These are phyloP conservation scores for Pythium scleroteichum DNA, from an alignment of 352 stramenopile genomes.

Conservation along the genomic window DNA sequence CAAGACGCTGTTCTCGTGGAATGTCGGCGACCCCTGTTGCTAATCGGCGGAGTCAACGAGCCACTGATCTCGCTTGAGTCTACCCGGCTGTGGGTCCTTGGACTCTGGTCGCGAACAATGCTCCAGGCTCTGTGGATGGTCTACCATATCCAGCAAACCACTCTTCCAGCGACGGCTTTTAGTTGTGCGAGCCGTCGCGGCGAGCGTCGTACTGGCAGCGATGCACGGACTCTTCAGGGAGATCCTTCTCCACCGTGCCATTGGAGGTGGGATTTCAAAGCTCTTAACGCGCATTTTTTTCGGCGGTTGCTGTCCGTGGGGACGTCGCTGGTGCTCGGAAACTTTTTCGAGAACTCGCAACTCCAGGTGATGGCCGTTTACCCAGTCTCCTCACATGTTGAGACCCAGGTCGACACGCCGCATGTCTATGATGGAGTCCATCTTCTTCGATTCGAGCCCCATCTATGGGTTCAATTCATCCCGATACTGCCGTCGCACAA, in stretches of 20 bases:
- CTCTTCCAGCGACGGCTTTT: constrained; percentile 59
- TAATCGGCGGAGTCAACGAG: constrained; percentile 34
- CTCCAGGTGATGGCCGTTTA: constrained; percentile 73
- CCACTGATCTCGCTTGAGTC: constrained; percentile 53
- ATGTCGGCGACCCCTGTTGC: constrained; percentile 49
- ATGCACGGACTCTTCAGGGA: constrained; percentile 55
- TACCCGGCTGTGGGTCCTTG: constrained; percentile 56
- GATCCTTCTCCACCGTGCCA: constrained; percentile 43
- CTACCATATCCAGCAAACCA: constrained; percentile 76
- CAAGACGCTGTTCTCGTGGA: constrained; percentile 65
- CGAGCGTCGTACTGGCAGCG: constrained; percentile 58
- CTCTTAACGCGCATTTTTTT: constrained; percentile 45
- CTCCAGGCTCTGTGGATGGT: constrained; percentile 68
- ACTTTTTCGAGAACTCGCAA: constrained; percentile 73
- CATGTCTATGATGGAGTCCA: constrained; percentile 80
- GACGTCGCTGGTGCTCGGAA: constrained; percentile 46
- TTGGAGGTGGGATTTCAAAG: constrained; percentile 53
- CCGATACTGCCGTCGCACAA: constrained; percentile 51
- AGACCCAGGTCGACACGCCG: constrained; percentile 70
- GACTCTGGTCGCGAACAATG: constrained; percentile 69
- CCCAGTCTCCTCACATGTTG: constrained; percentile 51
- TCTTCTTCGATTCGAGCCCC: constrained; percentile 77
- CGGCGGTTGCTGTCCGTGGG: constrained; percentile 44
- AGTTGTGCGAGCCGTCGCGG: constrained; percentile 47
- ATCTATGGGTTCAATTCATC: constrained; percentile 72